Conservation (phyloP, 2,329 filamentous ascomycete genomes). For the Thielaviopsis ethacetica region DNA sequence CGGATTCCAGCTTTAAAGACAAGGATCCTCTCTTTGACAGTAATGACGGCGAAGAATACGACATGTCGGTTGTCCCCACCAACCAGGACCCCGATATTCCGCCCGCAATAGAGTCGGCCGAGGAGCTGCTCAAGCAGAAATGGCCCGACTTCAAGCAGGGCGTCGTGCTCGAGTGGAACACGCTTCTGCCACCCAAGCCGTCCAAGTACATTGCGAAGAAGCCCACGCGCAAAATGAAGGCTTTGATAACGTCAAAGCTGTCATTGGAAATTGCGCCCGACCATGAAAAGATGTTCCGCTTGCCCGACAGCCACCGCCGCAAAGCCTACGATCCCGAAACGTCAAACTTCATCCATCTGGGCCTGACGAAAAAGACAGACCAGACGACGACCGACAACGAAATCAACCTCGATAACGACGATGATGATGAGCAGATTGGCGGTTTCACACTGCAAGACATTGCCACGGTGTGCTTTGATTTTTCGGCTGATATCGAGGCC, state of each 20-base stretch:
- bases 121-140: slow-evolving; percentile 60
- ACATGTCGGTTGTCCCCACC: slow-evolving; percentile 29
- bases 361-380: slow-evolving; percentile 23
- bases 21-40: slow-evolving; percentile 15
- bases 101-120: slow-evolving; percentile 52
- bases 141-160: slow-evolving; percentile 71
- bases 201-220: slow-evolving; percentile 65
- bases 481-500: slow-evolving; percentile 13
- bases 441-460: slow-evolving; percentile 69
- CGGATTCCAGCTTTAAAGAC: slow-evolving; percentile 12
- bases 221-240: slow-evolving; percentile 62
- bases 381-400: slow-evolving; percentile 19
- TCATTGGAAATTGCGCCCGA: slow-evolving; percentile 74
- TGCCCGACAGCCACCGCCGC: slow-evolving; percentile 31
- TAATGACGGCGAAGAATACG: slow-evolving; percentile 25
- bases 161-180: slow-evolving; percentile 60
- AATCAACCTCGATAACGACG: slow-evolving; percentile 33
- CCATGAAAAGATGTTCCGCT: slow-evolving; percentile 70
- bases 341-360: slow-evolving; percentile 12
- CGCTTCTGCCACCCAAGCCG: slow-evolving; percentile 66
- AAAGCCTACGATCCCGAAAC: slow-evolving; percentile 34
- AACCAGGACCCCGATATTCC: slow-evolving; percentile 50
- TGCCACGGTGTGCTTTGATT: slow-evolving; percentile 49
- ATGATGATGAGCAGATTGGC: slow-evolving; percentile 49
- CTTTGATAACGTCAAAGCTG: slow-evolving; percentile 73